Evolutionary conservation across 2,329 filamentous ascomycete genomes (phyloP), one percentile per base, ranked within the genome.

Genomic region (Leptographium galeiforme): DNA sequence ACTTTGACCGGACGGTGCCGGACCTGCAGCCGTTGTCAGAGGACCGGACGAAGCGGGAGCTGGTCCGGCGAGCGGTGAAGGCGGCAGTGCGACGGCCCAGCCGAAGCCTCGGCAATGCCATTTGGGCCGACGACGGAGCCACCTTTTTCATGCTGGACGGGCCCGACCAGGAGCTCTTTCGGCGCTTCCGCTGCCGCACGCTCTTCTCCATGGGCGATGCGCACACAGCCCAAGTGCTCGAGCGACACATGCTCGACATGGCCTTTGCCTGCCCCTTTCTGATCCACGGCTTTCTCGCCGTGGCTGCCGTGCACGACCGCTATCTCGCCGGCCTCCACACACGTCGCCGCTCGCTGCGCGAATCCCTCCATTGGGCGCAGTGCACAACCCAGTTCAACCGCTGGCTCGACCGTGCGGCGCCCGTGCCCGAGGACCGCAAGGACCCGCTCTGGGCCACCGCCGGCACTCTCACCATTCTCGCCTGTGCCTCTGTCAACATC

Each of bases 371-470:
- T 60, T 67, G 66, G 62, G 69, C 66, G 14, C 68, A 67, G 53
- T 67, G 67, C 58, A 72, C 68, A 38, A 53, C 55, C 4, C 67
- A 74, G 2, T 61, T 75, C 25, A 70, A 70, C 51, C 62, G 57
- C 13, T 63, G 64, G 30, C 43, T 76, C 12, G 8, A 34, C 18
- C 47, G 39, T 53, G 5, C 55, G 66, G 10, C 64, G 67, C 0
- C 66, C 4, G 16, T 73, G 46, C 45, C 59, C 19, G 44, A 60
- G 1, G 54, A 61, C 50, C 69, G 71, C 18, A 71, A 65, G 44
- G 73, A 76, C 56, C 59, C 72, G 13, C 67, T 75, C 4, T 76
- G 73, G 73, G 70, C 64, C 2, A 72, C 70, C 7, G 72, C 72
- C 0, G 69, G 72, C 25, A 66, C 68, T 8, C 57, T 75, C 0